Evolutionary conservation across 164 flowering plant genomes (phyloP).

Genomic region (Taxillus chinensis): DNA sequence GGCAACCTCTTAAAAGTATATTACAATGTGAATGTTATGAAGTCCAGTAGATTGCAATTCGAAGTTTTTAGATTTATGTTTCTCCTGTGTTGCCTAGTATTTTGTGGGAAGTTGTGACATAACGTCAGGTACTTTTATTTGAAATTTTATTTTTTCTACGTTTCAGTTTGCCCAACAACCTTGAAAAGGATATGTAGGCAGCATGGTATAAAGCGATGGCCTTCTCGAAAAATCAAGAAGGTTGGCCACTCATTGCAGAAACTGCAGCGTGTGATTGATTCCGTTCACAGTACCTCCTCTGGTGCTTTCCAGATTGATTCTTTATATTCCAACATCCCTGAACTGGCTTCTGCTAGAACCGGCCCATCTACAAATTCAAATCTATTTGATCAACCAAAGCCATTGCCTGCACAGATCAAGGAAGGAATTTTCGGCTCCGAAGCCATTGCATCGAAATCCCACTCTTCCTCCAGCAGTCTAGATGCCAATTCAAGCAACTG

Average conservation of each 20-base stretch:
- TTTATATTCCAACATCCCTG: constrained; percentile 29
- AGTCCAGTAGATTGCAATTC: too few relatives aligned
- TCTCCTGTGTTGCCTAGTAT: too few relatives aligned
- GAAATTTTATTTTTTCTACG: neutral
- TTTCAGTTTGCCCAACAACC: constrained; percentile 41
- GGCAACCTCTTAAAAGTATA: too few relatives aligned
- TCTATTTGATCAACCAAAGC: constrained; percentile 9
- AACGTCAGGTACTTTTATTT: neutral
- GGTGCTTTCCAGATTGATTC: constrained; percentile 27
- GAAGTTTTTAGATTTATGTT: too few relatives aligned
- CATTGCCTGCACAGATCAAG: constrained; percentile 8
- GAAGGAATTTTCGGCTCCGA: constrained; percentile 1
- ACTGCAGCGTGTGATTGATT: constrained; percentile 34
- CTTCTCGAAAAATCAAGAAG: constrained; percentile 44
- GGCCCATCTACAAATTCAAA: constrained; percentile 13
- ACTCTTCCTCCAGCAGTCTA: constrained; percentile 27
- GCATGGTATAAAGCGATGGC: constrained; percentile 43
- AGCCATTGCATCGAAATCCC: constrained; percentile 15
- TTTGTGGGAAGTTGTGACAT: too few relatives aligned
- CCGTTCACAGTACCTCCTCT: constrained; percentile 30
- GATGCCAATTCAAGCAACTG: constrained; percentile 30
- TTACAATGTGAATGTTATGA: too few relatives aligned
- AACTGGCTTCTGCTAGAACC: constrained; percentile 21
- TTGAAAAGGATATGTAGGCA: constrained; percentile 42
- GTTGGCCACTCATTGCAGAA: constrained; percentile 41